Evolutionary conservation across 495 filamentous ascomycete species (phyloP).

Genomic region (Neurospora sp.): DNA sequence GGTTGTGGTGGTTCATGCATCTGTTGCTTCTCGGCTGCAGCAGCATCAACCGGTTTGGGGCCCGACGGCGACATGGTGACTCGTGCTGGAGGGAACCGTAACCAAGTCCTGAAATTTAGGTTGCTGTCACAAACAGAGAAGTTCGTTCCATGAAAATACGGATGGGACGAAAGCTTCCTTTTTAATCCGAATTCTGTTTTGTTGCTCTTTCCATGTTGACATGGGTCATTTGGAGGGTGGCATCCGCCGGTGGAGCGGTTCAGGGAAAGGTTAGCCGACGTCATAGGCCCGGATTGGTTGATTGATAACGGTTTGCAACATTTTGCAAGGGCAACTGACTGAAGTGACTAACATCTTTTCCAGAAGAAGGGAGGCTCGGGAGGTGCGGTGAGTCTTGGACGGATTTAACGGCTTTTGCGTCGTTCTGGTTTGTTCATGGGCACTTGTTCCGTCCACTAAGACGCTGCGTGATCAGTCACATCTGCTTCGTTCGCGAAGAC

Average conservation of each 20-base stretch:
- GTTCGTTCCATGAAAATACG: neutral
- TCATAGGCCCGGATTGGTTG: neutral
- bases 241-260: neutral
- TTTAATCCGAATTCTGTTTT: neutral
- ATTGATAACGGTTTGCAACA: neutral
- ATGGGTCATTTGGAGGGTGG: neutral
- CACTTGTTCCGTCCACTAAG: neutral
- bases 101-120: neutral
- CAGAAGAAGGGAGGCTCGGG: neutral
- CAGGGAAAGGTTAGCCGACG: neutral
- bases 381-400: neutral
- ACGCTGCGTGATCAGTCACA: neutral
- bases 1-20: neutral
- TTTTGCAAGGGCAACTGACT: neutral
- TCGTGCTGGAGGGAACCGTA: neutral
- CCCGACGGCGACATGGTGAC: neutral
- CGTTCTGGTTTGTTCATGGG: neutral
- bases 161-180: neutral
- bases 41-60: neutral
- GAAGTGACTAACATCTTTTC: neutral
- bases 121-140: neutral
- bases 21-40: neutral
- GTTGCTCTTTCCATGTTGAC: neutral
- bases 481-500: neutral
- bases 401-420: neutral